Evolutionary conservation across 2,329 filamentous ascomycete genomes (phyloP).

Genomic region (Sporothrix humicola): DNA sequence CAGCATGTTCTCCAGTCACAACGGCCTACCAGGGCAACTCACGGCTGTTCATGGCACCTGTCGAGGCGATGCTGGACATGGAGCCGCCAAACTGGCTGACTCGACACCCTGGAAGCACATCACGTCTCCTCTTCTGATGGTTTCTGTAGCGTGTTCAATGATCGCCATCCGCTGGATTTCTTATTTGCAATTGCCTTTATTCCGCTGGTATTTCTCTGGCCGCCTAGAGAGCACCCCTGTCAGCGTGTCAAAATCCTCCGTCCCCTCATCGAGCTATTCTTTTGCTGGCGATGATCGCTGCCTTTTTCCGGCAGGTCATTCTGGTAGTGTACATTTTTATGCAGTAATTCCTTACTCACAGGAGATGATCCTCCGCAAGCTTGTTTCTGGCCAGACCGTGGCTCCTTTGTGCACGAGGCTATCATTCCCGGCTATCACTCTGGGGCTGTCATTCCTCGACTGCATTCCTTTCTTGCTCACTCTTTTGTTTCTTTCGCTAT

Average conservation of each 20-base stretch:
- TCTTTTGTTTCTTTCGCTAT: neutral
- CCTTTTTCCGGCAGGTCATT: slow-evolving; percentile 9
- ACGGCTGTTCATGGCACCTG: neutral
- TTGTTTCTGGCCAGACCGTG: slow-evolving; percentile 7
- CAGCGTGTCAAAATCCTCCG: neutral
- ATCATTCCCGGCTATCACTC: too few species aligned
- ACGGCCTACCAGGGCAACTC: neutral
- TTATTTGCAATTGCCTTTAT: neutral
- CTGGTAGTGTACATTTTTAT: neutral
- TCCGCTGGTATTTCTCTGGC: neutral
- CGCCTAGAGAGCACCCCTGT: neutral
- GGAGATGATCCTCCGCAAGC: neutral
- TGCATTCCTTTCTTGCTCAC: too few species aligned
- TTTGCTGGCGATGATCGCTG: neutral
- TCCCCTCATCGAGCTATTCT: neutral
- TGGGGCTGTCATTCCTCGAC: too few species aligned
- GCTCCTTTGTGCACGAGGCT: too few species aligned
- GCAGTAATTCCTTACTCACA: neutral
- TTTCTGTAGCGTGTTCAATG: neutral
- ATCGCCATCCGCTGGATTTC: too few species aligned
- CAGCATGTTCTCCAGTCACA: too few species aligned
- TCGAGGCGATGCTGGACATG: neutral
- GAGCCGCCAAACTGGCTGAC: neutral
- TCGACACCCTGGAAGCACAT: too few species aligned
- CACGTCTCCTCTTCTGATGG: too few species aligned